Evolutionary conservation across 495 filamentous ascomycete species (phyloP), one percentile per base, ranked within the genome.

Genomic region (Daldinia concentrica): DNA sequence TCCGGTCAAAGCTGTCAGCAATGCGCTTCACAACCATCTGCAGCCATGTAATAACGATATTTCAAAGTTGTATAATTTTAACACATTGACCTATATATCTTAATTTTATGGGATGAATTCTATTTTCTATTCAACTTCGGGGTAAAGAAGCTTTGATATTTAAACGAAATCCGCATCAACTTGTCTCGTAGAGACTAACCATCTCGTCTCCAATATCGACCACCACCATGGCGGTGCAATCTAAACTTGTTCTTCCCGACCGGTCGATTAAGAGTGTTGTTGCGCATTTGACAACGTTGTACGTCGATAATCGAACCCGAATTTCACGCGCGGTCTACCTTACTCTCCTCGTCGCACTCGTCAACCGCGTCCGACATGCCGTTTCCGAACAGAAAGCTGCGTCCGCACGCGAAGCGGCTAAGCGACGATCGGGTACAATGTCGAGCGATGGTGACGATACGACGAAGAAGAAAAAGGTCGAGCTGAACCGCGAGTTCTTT

Each of bases 401-500:
- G 9, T 90, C 93, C 8, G 81, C 81, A 11, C 90, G 91, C 58
- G 90, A 93, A 66, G 87, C 88, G 1, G 87, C 89, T 72, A 77
- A 88, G 65, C 87, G 87, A 30, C 83, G 84, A 15, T 83, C 80
- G 5, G 90, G 88, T 41, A 88, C 84, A 37, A 84, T 83, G 9
- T 80, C 87, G 27, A 80, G 75, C 43, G 80, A 77, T 58, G 76
- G 80, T 27, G 79, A 75, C 6, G 78, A 79, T n/a, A 80, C 74
- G 14, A 74, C 80, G 71, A 85, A 85, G 68, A 88, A 87, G 76
- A 95, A 93, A 83, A 93, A 92, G 81, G 93, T 97, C 17, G 95
- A 96, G 82, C 82, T 99, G 54, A 97, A 99, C 74, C 86, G 92
- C 61, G 95, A 98, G 78, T 99, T 99, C 85, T 96, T 99, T 82